Evolutionary conservation across 352 stramenopile species (phyloP).

Genomic region (Pythium aristosporum): DNA sequence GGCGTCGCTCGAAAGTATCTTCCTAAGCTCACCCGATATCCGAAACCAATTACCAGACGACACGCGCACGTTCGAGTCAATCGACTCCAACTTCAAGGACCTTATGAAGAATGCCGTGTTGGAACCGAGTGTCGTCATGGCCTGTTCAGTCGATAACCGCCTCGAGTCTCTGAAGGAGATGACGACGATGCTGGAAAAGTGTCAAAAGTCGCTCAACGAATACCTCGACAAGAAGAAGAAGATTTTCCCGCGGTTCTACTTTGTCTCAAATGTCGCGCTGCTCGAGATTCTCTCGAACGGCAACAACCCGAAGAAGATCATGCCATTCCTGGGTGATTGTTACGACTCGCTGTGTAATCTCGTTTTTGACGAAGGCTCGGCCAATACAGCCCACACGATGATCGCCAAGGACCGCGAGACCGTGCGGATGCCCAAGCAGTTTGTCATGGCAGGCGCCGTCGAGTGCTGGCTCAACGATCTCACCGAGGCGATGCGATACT

Average conservation of each 20-base stretch:
- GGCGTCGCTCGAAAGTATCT: slow-evolving; percentile 88
- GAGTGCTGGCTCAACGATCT: slow-evolving; percentile 88
- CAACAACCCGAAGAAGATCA: slow-evolving; percentile 97
- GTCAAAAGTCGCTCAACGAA: slow-evolving; percentile 87
- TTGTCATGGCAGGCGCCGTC: slow-evolving; percentile 83
- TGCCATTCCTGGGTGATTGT: slow-evolving; percentile 96
- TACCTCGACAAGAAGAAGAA: slow-evolving; percentile 93
- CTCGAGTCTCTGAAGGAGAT: slow-evolving; percentile 86
- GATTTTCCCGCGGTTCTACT: slow-evolving; percentile 90
- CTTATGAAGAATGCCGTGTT: slow-evolving; percentile 89
- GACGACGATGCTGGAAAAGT: slow-evolving; percentile 88
- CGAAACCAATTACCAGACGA: slow-evolving; percentile 86
- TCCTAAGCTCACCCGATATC: slow-evolving; percentile 87
- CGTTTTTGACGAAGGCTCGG: slow-evolving; percentile 75
- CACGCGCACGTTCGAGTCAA: slow-evolving; percentile 85
- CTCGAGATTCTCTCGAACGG: slow-evolving; percentile 88
- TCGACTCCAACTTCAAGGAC: slow-evolving; percentile 90
- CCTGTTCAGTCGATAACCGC: slow-evolving; percentile 75
- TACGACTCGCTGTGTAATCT: slow-evolving; percentile 94
- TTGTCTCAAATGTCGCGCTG: slow-evolving; percentile 86
- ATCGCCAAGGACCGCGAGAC: slow-evolving; percentile 78
- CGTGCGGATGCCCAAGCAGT: slow-evolving; percentile 65
- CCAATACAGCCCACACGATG: slow-evolving; percentile 84
- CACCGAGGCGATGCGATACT: slow-evolving; percentile 83
- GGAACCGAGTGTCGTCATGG: slow-evolving; percentile 79